phyloP scores from a whole-genome alignment of 805 yeast species.

The Metschnikowia drakensbergensis region DNA sequence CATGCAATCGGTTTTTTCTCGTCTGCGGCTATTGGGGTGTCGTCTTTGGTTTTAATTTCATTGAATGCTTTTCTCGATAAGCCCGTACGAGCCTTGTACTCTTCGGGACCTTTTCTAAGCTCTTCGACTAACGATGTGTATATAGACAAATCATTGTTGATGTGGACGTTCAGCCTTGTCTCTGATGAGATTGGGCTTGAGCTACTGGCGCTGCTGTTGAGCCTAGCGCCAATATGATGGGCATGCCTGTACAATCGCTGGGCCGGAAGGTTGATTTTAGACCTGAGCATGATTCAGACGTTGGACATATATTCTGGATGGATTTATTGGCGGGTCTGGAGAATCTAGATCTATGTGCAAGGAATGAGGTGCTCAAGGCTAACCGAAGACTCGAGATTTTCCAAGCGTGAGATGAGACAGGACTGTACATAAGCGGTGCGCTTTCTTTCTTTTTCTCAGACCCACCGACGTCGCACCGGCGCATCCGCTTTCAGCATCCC shows the following conservation, averaged over 20 bases:
- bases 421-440: conserved; percentile 1
- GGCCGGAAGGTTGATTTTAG: neutral
- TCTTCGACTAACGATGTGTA: conserved; percentile 17
- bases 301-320: neutral
- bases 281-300: neutral
- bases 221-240: neutral
- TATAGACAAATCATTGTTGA: conserved; percentile 10
- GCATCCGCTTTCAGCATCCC: neutral
- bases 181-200: neutral
- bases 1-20: conserved; percentile 24
- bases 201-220: neutral
- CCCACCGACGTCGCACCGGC: neutral
- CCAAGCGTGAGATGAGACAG: conserved; percentile 5
- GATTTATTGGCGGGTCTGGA: neutral
- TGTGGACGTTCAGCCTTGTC: neutral
- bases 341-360: neutral
- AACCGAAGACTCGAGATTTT: neutral
- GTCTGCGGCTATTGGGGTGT: conserved; percentile 9
- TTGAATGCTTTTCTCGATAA: conserved; percentile 15
- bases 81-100: neutral
- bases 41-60: conserved; percentile 9
- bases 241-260: conserved; percentile 1
- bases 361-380: neutral
- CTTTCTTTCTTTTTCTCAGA: neutral
- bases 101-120: conserved; percentile 10